These are phyloP conservation scores for Candida qinlingensis DNA, from an alignment of 805 yeast species.

Conservation along the genomic window DNA sequence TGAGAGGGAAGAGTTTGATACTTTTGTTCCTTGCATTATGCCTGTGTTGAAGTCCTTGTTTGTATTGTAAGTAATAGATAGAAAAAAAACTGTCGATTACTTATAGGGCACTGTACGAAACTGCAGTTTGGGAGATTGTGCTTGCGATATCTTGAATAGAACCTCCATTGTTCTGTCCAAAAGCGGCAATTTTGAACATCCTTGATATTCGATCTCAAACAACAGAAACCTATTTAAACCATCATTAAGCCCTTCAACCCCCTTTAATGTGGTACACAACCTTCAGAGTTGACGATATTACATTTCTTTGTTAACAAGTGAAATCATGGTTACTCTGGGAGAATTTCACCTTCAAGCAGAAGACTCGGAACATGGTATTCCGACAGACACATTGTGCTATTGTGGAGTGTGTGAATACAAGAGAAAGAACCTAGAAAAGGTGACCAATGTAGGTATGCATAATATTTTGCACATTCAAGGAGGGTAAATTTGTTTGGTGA, in stretches of 20 bases:
- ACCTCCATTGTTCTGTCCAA: slow-evolving; percentile 19
- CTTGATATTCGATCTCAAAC: neutral
- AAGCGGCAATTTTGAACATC: slow-evolving; percentile 10
- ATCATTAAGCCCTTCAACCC: neutral
- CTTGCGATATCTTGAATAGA: no score
- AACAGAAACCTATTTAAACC: neutral
- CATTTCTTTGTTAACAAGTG: neutral
- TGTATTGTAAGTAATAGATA: no score
- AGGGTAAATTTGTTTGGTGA: neutral
- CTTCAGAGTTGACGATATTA: no score
- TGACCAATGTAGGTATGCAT: slow-evolving; percentile 12
- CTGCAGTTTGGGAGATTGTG: no score
- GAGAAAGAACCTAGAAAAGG: slow-evolving; percentile 6
- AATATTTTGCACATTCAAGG: no score
- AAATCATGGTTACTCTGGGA: neutral
- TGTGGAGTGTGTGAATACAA: slow-evolving; percentile 19
- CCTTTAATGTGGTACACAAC: no score
- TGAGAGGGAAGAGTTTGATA: neutral
- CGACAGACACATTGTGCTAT: slow-evolving; percentile 17
- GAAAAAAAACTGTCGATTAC: no score
- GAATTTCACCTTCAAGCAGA: neutral
- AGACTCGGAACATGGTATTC: slow-evolving; percentile 3
- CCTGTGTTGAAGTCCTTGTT: no score
- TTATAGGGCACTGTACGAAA: no score
- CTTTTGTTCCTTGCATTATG: no score